Base-by-base conservation (phyloP, 2,329 filamentous ascomycete genomes). In the Parastagonospora nodorum region DNA sequence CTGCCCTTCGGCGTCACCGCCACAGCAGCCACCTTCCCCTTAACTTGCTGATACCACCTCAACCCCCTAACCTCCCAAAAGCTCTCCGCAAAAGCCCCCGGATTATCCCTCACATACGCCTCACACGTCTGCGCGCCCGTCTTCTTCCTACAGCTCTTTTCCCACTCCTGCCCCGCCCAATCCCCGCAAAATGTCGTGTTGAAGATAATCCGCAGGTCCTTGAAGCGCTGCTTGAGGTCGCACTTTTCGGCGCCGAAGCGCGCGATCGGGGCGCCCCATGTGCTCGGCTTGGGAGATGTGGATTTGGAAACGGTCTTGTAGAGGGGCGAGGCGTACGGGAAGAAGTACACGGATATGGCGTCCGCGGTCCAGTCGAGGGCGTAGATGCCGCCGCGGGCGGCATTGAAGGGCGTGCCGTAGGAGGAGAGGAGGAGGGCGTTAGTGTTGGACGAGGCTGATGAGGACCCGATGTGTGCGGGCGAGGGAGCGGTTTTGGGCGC, bases 81-180 rank as follows among this genome's bases (percentile, higher is more conserved):
- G 15, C 64, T 61, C 24, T 73, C 56, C 19, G 16, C 37, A 41
- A 74, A 74, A 1, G 45, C 66, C 11, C 61, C 61, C 2, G 69
- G 66, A 35, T 72, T 64, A 7, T 66, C 55, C 11, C 55, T 24
- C 6, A 75, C 70, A 56, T 64, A 74, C 16, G 52, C 61, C 36
- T 69, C 56, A 51, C 72, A 75, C 4, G 56, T 86, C 32, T 70
- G 53, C 0, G 83, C 87, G 48, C 83, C 77, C 19, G 68, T 73
- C 46, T 63, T 69, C 8, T 44, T 46, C 11, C 44, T 49, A 47
- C 68, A 69, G 4, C 42, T 44, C 24, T 72, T 61, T 35, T 68
- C 64, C 87, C 88, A 95, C 38, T 86, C 62, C 31, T 55, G 63
- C n/a, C 80, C 80, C 9, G 80, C 80, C 80, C 80, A 83, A 38